These are phyloP conservation scores for Penicillium pulvis DNA, from an alignment of 495 filamentous ascomycete species.

Conservation along the genomic window DNA sequence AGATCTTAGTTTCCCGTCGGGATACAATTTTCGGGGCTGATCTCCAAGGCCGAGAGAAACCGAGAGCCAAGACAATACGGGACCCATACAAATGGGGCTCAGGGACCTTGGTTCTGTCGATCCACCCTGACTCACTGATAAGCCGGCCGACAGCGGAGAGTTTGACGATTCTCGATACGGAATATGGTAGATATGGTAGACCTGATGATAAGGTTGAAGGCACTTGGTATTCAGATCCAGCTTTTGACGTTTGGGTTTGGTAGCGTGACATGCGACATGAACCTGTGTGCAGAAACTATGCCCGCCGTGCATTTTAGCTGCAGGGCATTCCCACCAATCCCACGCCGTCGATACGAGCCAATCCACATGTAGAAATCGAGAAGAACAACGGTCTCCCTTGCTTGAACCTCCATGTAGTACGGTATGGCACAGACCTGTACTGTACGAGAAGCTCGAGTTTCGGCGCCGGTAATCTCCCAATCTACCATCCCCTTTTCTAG, in stretches of 20 bases:
- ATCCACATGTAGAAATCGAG: background rate
- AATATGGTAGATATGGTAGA: no score
- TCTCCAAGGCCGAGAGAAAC: constrained; percentile 17
- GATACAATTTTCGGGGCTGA: background rate
- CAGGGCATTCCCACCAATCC: background rate
- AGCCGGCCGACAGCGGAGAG: constrained; percentile 17
- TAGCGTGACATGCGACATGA: constrained; percentile 6
- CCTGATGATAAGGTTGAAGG: no score
- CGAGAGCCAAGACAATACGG: constrained; percentile 17
- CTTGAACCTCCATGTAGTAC: background rate
- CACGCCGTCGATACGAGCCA: background rate
- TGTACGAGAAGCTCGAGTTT: background rate
- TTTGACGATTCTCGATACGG: background rate
- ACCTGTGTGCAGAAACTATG: background rate
- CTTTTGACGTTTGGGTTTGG: background rate
- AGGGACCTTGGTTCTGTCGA: background rate
- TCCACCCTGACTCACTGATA: constrained; percentile 13
- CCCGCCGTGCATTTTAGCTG: background rate
- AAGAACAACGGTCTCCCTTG: background rate
- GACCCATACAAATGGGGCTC: background rate
- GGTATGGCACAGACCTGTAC: no score
- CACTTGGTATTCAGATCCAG: no score
- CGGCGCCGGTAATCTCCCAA: background rate
- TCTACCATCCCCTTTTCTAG: background rate
- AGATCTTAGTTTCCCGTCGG: background rate